These are phyloP conservation scores for Xylaria hypoxylon DNA, from an alignment of 2,329 filamentous ascomycete genomes.

Conservation along the genomic window DNA sequence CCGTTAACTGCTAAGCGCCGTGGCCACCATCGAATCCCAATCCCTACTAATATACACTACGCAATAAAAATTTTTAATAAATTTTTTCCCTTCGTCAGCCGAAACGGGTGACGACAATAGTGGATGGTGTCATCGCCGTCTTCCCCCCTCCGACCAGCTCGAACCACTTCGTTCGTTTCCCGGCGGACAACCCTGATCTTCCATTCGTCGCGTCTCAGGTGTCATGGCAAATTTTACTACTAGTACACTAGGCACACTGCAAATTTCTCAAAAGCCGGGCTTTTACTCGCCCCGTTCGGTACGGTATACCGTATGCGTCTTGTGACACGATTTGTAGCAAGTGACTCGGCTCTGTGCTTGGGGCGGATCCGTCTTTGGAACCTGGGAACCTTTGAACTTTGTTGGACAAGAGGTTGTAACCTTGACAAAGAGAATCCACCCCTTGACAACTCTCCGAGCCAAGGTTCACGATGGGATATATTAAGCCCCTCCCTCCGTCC, in stretches of 20 bases:
- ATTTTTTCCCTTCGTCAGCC: conserved; percentile 19
- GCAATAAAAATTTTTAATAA: no score
- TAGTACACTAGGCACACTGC: not conserved
- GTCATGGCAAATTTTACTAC: conserved; percentile 36
- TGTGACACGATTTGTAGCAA: conserved; percentile 36
- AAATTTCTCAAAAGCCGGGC: conserved; percentile 40
- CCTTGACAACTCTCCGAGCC: conserved; percentile 23
- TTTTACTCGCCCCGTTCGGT: conserved; percentile 16
- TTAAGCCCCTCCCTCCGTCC: conserved; percentile 39
- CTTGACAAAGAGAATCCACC: conserved; percentile 48
- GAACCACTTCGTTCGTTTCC: conserved; percentile 24
- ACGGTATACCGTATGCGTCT: conserved; percentile 38
- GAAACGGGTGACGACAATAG: conserved; percentile 19
- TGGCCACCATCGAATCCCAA: conserved; percentile 31
- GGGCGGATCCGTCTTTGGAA: conserved; percentile 35
- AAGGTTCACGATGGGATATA: conserved; percentile 44
- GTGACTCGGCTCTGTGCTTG: conserved; percentile 37
- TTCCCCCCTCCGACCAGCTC: conserved; percentile 5
- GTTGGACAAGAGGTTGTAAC: conserved; percentile 41
- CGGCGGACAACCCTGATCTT: conserved; percentile 19
- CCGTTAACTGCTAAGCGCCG: conserved; percentile 49
- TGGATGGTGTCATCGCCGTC: conserved; percentile 39
- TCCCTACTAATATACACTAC: not conserved
- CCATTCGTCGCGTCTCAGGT: conserved; percentile 36
- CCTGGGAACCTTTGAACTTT: conserved; percentile 37